A percentile compares a stretch with the other conserved stretches of the same genome.
These are phyloP conservation scores for Waitea zeae DNA, from an alignment of 1,284 basidiomycete genomes.

Conservation along the genomic window DNA sequence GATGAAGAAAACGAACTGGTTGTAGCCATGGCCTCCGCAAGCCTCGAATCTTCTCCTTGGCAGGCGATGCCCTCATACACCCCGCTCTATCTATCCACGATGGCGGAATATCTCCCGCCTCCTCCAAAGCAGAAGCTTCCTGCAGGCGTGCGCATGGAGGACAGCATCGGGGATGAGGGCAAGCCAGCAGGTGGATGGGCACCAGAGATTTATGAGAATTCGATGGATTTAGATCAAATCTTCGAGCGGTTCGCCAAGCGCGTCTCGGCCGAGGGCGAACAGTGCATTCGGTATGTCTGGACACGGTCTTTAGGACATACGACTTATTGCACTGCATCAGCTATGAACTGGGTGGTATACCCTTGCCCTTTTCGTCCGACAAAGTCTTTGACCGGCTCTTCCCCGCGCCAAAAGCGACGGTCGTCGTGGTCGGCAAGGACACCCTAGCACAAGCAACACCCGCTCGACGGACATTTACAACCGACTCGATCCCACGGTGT, in stretches of 20 bases:
- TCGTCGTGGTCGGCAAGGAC: constrained; percentile 18
- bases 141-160: constrained; percentile 19
- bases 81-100: constrained; percentile 57
- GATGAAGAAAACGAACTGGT: constrained; percentile 22
- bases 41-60: constrained; percentile 48
- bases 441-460: constrained; percentile 36
- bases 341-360: constrained; percentile 59
- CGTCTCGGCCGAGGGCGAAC: constrained; percentile 46
- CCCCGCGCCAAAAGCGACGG: constrained; percentile 26
- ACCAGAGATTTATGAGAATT: constrained; percentile 63
- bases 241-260: constrained; percentile 68
- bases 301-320: background rate
- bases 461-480: constrained; percentile 31
- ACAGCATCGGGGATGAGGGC: constrained; percentile 22
- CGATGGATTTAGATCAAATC: constrained; percentile 53
- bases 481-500: constrained; percentile 34
- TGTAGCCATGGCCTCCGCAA: constrained; percentile 38
- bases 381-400: constrained; percentile 52
- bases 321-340: constrained; percentile 23
- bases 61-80: constrained; percentile 38
- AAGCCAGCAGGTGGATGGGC: constrained; percentile 34
- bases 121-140: constrained; percentile 29
- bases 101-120: constrained; percentile 48
- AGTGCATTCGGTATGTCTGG: constrained; percentile 51
- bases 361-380: constrained; percentile 60